Conservation (phyloP, 805 yeast species). For the Metschnikowia amazonensis region DNA sequence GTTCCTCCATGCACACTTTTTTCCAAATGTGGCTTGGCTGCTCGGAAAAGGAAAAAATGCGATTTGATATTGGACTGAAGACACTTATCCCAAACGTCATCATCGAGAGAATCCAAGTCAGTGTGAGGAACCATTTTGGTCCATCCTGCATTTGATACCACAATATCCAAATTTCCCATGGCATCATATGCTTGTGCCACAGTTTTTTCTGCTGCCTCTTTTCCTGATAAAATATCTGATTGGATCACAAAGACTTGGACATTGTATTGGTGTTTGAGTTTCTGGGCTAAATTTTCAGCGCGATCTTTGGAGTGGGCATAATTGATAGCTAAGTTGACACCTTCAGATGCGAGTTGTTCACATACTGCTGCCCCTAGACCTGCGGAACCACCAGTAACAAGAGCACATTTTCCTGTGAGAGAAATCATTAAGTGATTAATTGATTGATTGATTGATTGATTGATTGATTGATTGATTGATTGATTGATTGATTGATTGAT, state of each 20-base stretch:
- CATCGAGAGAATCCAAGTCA: conserved; percentile 29
- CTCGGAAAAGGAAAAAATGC: conserved; percentile 29
- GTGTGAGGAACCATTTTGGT: conserved; percentile 29
- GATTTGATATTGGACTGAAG: conserved; percentile 26
- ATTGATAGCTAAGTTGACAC: conserved; percentile 31
- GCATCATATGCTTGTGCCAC: conserved; percentile 23
- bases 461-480: background rate
- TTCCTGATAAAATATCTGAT: conserved; percentile 24
- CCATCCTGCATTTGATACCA: conserved; percentile 38
- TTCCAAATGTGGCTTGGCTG: conserved; percentile 24
- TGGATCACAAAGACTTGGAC: conserved; percentile 19
- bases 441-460: background rate
- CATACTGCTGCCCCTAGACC: conserved; percentile 35
- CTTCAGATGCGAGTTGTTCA: conserved; percentile 31
- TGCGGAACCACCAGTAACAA: conserved; percentile 22
- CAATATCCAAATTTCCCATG: conserved; percentile 33
- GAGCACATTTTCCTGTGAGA: conserved; percentile 24
- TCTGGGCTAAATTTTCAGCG: conserved; percentile 24
- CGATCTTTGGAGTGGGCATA: conserved; percentile 27
- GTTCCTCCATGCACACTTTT: conserved; percentile 22
- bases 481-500: background rate
- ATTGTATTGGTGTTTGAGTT: conserved; percentile 12
- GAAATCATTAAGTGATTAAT: too few species aligned
- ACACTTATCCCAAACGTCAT: conserved; percentile 30
- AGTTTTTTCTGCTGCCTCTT: conserved; percentile 18